A percentile compares a stretch with the other conserved stretches of the same genome.
Evolutionary conservation across 2,329 filamentous ascomycete species (phyloP).

Genomic region (Tolypocladium nubicola): DNA sequence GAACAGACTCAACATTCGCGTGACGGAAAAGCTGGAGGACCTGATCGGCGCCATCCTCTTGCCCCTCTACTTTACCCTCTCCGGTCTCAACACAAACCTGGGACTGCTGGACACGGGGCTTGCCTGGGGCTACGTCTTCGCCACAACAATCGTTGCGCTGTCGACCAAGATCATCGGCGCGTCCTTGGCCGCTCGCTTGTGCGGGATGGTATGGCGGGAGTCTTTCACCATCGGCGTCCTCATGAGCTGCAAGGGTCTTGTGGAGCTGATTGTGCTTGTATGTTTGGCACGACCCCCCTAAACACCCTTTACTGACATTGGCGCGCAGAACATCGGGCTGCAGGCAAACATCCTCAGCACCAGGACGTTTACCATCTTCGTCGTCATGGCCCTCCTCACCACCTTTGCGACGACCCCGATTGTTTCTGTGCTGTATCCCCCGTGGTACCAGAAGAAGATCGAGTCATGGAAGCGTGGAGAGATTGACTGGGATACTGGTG

Average conservation of each 20-base stretch:
- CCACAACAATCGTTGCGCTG: constrained; percentile 72
- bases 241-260: constrained; percentile 95
- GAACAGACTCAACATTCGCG: constrained; percentile 78
- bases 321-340: constrained; percentile 55
- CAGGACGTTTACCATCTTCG: constrained; percentile 84
- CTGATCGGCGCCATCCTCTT: constrained; percentile 73
- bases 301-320: neutral
- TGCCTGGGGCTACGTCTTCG: constrained; percentile 85
- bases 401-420: constrained; percentile 77
- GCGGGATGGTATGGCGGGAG: constrained; percentile 80
- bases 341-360: constrained; percentile 72
- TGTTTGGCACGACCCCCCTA: constrained; percentile 15
- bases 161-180: constrained; percentile 77
- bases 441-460: constrained; percentile 43
- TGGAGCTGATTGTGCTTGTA: constrained; percentile 89
- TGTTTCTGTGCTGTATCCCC: constrained; percentile 63
- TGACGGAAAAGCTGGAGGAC: constrained; percentile 93
- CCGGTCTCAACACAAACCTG: constrained; percentile 78
- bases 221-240: constrained; percentile 77
- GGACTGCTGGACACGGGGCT: constrained; percentile 72
- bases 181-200: constrained; percentile 63
- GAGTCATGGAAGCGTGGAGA: constrained; percentile 62
- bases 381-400: constrained; percentile 84
- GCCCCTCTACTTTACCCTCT: constrained; percentile 88
- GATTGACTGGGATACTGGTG: constrained; percentile 64